Percentiles rank a stretch among this genome's conserved stretches.
phyloP scores from a whole-genome alignment of 768 basidiomycete species.

The Suillus bovinus region DNA sequence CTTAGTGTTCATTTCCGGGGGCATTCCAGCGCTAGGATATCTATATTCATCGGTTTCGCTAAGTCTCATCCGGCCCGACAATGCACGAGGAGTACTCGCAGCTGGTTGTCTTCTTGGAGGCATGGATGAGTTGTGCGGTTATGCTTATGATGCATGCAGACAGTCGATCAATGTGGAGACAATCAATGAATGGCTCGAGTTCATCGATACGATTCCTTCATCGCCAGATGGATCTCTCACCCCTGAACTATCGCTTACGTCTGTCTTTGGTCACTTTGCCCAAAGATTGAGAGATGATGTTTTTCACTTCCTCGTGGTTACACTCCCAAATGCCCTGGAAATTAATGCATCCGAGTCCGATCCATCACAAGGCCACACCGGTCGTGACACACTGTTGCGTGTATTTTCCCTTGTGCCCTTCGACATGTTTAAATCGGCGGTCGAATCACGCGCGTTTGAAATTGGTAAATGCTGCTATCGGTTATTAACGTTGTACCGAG shows the following conservation, averaged over 20 bases:
- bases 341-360: constrained; percentile 44
- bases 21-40: constrained; percentile 67
- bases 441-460: constrained; percentile 78
- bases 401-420: constrained; percentile 83
- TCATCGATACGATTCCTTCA: constrained; percentile 59
- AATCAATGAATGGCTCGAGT: constrained; percentile 75
- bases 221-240: constrained; percentile 45
- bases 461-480: constrained; percentile 54
- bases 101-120: constrained; percentile 84
- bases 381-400: constrained; percentile 71
- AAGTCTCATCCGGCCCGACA: constrained; percentile 67
- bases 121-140: constrained; percentile 81
- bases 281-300: constrained; percentile 74
- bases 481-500: constrained; percentile 7
- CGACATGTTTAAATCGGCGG: constrained; percentile 81
- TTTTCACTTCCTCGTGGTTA: constrained; percentile 74
- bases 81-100: constrained; percentile 83
- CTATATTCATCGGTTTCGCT: constrained; percentile 76
- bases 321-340: constrained; percentile 67
- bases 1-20: constrained; percentile 21
- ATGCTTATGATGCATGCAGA: constrained; percentile 76
- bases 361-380: constrained; percentile 36
- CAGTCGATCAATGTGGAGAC: constrained; percentile 75
- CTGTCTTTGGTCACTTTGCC: constrained; percentile 79
- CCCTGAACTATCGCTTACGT: constrained; percentile 49